These are phyloP conservation scores for Straminergon stramineum DNA, from an alignment of 225 moss, liverwort and hornwort species.

Conservation along the genomic window DNA sequence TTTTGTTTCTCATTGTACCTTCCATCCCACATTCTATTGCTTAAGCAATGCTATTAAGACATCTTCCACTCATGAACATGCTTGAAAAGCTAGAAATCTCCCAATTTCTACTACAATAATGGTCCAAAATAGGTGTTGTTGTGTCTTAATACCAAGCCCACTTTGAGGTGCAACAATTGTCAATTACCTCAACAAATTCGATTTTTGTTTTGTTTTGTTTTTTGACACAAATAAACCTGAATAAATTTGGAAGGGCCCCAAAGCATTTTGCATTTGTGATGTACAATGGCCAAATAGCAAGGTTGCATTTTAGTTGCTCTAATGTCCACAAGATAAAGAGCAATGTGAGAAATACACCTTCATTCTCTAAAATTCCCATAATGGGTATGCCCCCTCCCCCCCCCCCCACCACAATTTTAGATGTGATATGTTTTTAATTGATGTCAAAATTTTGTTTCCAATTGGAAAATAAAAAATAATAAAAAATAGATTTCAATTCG, in stretches of 20 bases:
- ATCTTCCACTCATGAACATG: accelerated
- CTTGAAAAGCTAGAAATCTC: neutral
- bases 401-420: too few species aligned
- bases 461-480: neutral
- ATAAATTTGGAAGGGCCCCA: neutral
- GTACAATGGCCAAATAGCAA: accelerated
- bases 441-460: neutral
- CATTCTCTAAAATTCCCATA: neutral
- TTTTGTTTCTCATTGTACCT: neutral
- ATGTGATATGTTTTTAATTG: neutral
- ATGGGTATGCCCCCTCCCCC: neutral
- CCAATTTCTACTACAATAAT: accelerated
- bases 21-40: neutral
- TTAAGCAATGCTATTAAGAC: neutral
- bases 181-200: neutral
- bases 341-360: neutral
- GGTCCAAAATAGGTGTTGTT: neutral
- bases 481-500: neutral
- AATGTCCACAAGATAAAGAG: neutral
- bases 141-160: neutral
- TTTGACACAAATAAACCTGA: too few species aligned
- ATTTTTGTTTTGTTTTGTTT: too few species aligned
- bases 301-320: neutral
- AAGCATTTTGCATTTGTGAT: neutral
- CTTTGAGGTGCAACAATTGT: neutral